A percentile compares a stretch with the other conserved stretches of the same genome.
These are phyloP conservation scores for Dioszegia aurantiaca DNA, from an alignment of 768 basidiomycete species.

Conservation along the genomic window DNA sequence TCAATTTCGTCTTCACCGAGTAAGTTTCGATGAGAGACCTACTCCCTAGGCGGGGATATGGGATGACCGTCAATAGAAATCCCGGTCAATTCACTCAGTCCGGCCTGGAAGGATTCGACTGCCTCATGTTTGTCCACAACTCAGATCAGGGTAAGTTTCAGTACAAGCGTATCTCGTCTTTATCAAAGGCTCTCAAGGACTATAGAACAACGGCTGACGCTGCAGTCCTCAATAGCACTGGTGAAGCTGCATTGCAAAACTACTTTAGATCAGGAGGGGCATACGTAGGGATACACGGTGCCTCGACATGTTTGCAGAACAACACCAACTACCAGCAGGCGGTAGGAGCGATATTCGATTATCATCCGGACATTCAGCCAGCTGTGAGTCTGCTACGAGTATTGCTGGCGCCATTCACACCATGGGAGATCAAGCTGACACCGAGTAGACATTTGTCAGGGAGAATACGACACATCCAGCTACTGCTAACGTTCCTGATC, in stretches of 20 bases:
- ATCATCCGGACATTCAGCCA: conserved; percentile 65
- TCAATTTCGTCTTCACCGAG: conserved; percentile 66
- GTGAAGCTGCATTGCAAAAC: conserved; percentile 63
- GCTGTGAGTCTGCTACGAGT: too few species aligned
- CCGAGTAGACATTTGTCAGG: conserved; percentile 58
- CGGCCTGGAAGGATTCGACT: conserved; percentile 62
- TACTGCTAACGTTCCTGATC: conserved; percentile 56
- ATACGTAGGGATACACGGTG: conserved; percentile 68
- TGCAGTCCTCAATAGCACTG: conserved; percentile 62
- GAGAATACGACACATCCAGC: conserved; percentile 63
- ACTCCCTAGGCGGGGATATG: neutral
- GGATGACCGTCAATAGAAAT: conserved; percentile 54
- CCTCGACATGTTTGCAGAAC: conserved; percentile 62
- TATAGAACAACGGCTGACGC: too few species aligned
- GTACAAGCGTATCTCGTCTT: too few species aligned
- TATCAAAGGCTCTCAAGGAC: too few species aligned
- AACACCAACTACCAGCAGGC: conserved; percentile 62
- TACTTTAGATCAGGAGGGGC: conserved; percentile 70
- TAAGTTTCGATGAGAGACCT: conserved; percentile 16
- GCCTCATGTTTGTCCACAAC: conserved; percentile 66
- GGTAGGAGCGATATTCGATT: conserved; percentile 68
- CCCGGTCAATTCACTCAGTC: conserved; percentile 59
- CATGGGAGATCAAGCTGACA: conserved; percentile 8
- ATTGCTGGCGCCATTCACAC: too few species aligned
- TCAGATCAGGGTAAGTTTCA: conserved; percentile 64